A percentile compares a stretch with the other conserved stretches of the same genome.
phyloP scores from a whole-genome alignment of 2,329 filamentous ascomycete genomes.

The Aspergillus spinulosporus region DNA sequence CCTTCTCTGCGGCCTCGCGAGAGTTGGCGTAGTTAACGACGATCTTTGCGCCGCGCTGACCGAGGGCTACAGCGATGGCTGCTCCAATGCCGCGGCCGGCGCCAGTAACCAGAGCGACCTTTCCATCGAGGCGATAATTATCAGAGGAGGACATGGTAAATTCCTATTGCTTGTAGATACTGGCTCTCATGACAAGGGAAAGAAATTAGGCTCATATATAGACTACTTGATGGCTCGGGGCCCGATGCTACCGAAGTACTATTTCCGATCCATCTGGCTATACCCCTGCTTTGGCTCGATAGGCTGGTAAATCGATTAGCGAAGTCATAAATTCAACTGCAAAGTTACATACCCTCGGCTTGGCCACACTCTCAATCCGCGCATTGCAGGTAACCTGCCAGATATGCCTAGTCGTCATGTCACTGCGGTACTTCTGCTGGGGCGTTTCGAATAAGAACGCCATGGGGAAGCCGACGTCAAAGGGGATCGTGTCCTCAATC shows the following conservation, averaged over 20 bases:
- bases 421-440: background rate
- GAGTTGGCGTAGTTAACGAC: constrained; percentile 57
- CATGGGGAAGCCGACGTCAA: constrained; percentile 5
- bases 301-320: background rate
- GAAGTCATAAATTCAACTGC: no score
- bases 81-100: constrained; percentile 44
- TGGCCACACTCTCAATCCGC: background rate
- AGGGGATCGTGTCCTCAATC: background rate
- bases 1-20: constrained; percentile 62
- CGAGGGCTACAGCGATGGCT: constrained; percentile 45
- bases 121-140: constrained; percentile 30
- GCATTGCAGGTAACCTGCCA: constrained; percentile 3
- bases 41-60: constrained; percentile 42
- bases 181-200: no score
- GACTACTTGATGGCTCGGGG: no score
- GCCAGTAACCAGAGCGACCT: constrained; percentile 40
- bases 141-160: background rate
- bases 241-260: background rate
- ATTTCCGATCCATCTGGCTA: constrained; percentile 3
- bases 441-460: background rate
- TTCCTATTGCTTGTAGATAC: no score
- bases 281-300: constrained; percentile 5
- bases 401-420: constrained; percentile 2
- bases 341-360: background rate
- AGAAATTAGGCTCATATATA: no score